Base-by-base conservation (phyloP, 176 grass and related monocot genomes). In the Hordeum marinum region DNA sequence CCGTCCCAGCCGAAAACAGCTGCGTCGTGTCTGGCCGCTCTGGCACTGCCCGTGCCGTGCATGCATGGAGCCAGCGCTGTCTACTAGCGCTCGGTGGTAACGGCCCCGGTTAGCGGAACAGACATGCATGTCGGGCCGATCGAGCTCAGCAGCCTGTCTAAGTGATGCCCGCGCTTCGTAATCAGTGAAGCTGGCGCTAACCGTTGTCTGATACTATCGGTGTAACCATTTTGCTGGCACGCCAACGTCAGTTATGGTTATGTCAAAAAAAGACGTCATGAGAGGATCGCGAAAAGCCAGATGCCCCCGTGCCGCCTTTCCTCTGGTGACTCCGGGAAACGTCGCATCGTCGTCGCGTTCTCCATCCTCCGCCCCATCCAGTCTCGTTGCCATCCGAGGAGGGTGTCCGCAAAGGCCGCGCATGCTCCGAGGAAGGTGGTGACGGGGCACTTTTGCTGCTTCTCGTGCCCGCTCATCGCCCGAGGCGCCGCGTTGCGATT, bases 81-180 rank as follows among this genome's bases (percentile, higher is more conserved):
- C 77, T 61, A 18, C 12, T 82, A 77, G 71, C 41, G 24, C 6
- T 78, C 55, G 62, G 78, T 61, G 78, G 70, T 27, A 75, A 89
- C 63, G 83, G 78, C 55, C 55, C 73, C 29, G 63, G 78, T 55
- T 68, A 65, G 24, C 40, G 43, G 42, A 86, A 63, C 39, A 57
- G 63, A 72, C 88, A 50, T n/a, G 64, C 48, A 72, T 72, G 37
- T 14, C 68, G 11, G 35, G 32, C 1, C 18, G 35, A 48, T 37
- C 25, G 24, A 46, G 24, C 78, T 21, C 48, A 52, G 48, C 48
- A 32, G 73, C 86, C 39, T 17, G 37, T 6, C 68, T 41, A 25
- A 18, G 64, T 41, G 72, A 82, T 78, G 62, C 83, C 31, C 1
- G 24, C 35, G 11, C 68, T n/a, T 61, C 52, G 9, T 73, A 20